Evolutionary conservation across 192 early-diverging fungal genomes (phyloP).

Genomic region (Phlyctochytrium planicorne): DNA sequence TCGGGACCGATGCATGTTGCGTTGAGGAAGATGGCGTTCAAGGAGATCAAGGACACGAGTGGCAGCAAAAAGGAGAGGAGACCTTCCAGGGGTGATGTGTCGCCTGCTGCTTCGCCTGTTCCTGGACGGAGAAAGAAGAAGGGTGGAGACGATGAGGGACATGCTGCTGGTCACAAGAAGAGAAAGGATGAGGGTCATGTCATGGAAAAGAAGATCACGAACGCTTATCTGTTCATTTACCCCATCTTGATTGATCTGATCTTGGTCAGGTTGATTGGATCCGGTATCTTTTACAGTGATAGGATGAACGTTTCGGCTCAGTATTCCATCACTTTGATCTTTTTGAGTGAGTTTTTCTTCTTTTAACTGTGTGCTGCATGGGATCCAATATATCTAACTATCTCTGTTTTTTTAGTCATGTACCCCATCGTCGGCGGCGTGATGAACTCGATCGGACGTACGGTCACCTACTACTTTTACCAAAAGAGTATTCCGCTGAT

Average conservation of each 20-base stretch:
- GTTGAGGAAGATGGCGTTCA: slow-evolving; percentile 20
- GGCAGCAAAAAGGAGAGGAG: not conserved
- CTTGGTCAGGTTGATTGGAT: slow-evolving; percentile 29
- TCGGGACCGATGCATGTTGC: slow-evolving; percentile 25
- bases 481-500: slow-evolving; percentile 44
- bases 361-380: not conserved
- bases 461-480: slow-evolving; percentile 45
- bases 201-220: slow-evolving; percentile 27
- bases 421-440: slow-evolving; percentile 39
- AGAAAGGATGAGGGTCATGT: not conserved
- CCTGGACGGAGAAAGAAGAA: slow-evolving; percentile 9
- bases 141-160: not conserved
- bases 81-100: not conserved
- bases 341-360: slow-evolving; percentile 16
- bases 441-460: slow-evolving; percentile 44
- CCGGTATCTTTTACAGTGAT: slow-evolving; percentile 32
- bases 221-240: slow-evolving; percentile 48
- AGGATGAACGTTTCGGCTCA: slow-evolving; percentile 18
- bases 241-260: slow-evolving; percentile 43
- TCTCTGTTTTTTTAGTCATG: slow-evolving; percentile 28
- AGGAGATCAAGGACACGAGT: not conserved
- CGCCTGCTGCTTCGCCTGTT: not conserved
- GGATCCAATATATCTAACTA: slow-evolving; percentile 1
- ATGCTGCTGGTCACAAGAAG: not conserved
- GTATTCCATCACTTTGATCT: slow-evolving; percentile 11